A percentile compares a stretch with the other conserved stretches of the same genome.
These are phyloP conservation scores for Helianthus annuus DNA, from an alignment of 129 eudicot genomes.

Conservation along the genomic window HanXRQr2.0-SUNRISE NC_035444.2:15041497-15041996, in stretches of 20 bases:
- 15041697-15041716: not conserved
- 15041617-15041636: not conserved
- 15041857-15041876: no score
- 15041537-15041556: conserved; percentile 20
- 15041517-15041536: conserved; percentile 10
- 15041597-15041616: conserved; percentile 6
- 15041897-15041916: no score
- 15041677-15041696: conserved; percentile 13
- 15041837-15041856: no score
- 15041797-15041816: not conserved
- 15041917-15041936: no score
- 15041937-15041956: no score
- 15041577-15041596: conserved; percentile 22
- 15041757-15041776: not conserved
- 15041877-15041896: no score
- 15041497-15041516: conserved; percentile 26
- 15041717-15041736: no score
- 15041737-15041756: no score
- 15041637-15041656: not conserved
- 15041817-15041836: no score
- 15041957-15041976: no score
- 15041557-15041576: conserved; percentile 2
- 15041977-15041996: no score
- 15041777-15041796: not conserved
- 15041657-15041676: conserved; percentile 17